Percentiles rank a stretch among this genome's conserved stretches.
These are phyloP conservation scores for Colletotrichum sp. DNA, from an alignment of 2,329 filamentous ascomycete species.

Conservation along the genomic window DNA sequence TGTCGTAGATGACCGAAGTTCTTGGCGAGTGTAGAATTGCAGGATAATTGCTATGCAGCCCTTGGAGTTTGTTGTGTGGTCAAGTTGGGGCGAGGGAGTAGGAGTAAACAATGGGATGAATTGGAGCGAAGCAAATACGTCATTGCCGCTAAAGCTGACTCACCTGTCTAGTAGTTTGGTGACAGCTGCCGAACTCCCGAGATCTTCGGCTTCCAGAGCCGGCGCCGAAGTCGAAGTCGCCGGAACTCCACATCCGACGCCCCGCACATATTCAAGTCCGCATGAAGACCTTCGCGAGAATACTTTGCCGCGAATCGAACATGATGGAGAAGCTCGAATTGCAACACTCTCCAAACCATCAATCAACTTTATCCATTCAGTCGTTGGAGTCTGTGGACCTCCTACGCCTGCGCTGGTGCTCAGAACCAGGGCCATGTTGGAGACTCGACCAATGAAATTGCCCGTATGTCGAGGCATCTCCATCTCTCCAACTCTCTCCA, in stretches of 20 bases:
- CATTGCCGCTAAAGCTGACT: neutral
- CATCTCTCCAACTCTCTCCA: neutral
- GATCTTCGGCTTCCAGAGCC: neutral
- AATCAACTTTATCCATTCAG: neutral
- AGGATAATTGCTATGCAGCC: neutral
- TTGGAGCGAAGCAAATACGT: neutral
- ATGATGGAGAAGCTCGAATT: neutral
- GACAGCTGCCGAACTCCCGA: constrained; percentile 1
- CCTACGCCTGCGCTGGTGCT: neutral
- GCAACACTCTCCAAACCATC: neutral
- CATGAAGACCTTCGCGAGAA: neutral
- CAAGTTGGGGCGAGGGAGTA: neutral
- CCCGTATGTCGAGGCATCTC: neutral
- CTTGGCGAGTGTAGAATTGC: neutral
- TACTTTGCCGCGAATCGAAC: neutral
- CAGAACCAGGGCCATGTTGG: neutral
- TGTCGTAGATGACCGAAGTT: neutral
- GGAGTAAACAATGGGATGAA: neutral
- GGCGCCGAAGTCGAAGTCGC: neutral
- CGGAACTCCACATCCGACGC: neutral
- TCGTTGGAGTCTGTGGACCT: neutral
- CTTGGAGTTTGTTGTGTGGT: neutral
- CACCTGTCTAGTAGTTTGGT: neutral
- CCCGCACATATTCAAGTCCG: neutral
- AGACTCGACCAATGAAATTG: neutral